A percentile compares a stretch with the other conserved stretches of the same genome.
Conservation (phyloP, 2,329 filamentous ascomycete species). For the Nemania diffusa region DNA sequence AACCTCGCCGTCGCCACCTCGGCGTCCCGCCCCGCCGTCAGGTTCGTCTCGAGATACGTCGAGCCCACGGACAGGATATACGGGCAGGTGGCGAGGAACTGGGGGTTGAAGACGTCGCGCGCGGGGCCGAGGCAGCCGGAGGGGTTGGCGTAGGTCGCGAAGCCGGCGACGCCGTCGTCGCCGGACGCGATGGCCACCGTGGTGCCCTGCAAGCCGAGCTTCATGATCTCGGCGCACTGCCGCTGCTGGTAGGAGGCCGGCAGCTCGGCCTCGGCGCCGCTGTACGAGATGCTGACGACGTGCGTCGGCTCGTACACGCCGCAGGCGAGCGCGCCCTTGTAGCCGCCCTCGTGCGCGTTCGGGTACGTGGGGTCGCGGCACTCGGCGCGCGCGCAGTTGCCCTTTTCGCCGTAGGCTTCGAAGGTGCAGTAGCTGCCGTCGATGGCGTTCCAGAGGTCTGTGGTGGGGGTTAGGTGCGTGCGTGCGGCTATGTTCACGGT, state of each 20-base stretch:
- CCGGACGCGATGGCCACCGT: conserved; percentile 61
- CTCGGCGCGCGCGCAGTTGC: conserved; percentile 54
- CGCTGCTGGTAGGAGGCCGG: conserved; percentile 64
- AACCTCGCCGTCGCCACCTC: conserved; percentile 29
- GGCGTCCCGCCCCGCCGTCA: conserved; percentile 20
- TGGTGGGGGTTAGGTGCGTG: neutral
- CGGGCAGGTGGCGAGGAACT: conserved; percentile 60
- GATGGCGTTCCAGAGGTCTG: conserved; percentile 62
- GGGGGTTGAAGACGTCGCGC: conserved; percentile 58
- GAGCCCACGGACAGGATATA: conserved; percentile 61
- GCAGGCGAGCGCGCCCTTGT: conserved; percentile 56
- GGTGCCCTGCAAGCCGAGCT: conserved; percentile 62
- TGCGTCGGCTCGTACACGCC: conserved; percentile 48
- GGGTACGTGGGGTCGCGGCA: conserved; percentile 63
- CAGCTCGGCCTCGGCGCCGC: conserved; percentile 63
- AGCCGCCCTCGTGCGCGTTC: conserved; percentile 58
- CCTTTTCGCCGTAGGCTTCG: conserved; percentile 60
- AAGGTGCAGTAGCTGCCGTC: conserved; percentile 65
- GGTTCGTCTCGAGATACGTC: conserved; percentile 40
- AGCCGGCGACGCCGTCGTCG: conserved; percentile 58
- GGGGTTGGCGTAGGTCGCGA: conserved; percentile 38
- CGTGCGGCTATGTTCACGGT: neutral
- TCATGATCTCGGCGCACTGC: conserved; percentile 63
- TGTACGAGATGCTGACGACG: conserved; percentile 64
- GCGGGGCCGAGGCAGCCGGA: conserved; percentile 54